Evolutionary conservation across 1,284 basidiomycete genomes (phyloP).

Genomic region (Gymnopus androsaceus): DNA sequence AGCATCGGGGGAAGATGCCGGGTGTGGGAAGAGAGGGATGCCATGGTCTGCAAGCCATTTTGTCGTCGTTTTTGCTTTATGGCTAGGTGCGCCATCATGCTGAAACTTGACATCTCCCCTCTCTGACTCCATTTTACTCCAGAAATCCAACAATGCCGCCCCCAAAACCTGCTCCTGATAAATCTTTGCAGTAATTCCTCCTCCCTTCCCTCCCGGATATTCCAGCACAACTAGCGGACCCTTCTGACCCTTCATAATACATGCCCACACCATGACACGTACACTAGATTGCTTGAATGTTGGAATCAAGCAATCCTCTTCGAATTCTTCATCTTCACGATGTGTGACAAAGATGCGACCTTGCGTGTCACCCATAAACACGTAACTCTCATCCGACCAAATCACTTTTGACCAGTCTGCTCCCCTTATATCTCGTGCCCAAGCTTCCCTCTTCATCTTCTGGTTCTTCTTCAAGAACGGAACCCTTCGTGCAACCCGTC

Average conservation of each 20-base stretch:
- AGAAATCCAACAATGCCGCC: not conserved
- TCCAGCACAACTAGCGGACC: slow-evolving; percentile 20
- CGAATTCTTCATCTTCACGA: slow-evolving; percentile 15
- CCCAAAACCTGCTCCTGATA: slow-evolving; percentile 22
- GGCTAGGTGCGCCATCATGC: not conserved
- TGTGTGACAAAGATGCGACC: slow-evolving; percentile 21
- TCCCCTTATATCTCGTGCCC: slow-evolving; percentile 18
- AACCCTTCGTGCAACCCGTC: slow-evolving; percentile 23
- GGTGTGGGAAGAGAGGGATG: slow-evolving; percentile 2
- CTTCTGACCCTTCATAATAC: slow-evolving; percentile 19
- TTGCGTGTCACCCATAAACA: slow-evolving; percentile 19
- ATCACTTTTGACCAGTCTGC: slow-evolving; percentile 16
- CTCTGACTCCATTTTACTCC: not conserved
- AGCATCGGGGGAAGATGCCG: not conserved
- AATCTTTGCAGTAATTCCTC: slow-evolving; percentile 19
- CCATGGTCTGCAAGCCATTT: not conserved
- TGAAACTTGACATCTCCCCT: not conserved
- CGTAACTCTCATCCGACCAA: slow-evolving; percentile 26
- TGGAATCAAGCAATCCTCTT: slow-evolving; percentile 20
- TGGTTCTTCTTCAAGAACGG: slow-evolving; percentile 19
- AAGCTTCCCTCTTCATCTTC: slow-evolving; percentile 18
- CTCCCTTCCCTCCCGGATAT: slow-evolving; percentile 21
- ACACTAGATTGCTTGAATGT: slow-evolving; percentile 19
- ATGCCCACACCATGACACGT: slow-evolving; percentile 17
- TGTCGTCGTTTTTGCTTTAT: not conserved